Conservation (phyloP, 1,139 yeast species). For the Sugiyamaella castrensis region DNA sequence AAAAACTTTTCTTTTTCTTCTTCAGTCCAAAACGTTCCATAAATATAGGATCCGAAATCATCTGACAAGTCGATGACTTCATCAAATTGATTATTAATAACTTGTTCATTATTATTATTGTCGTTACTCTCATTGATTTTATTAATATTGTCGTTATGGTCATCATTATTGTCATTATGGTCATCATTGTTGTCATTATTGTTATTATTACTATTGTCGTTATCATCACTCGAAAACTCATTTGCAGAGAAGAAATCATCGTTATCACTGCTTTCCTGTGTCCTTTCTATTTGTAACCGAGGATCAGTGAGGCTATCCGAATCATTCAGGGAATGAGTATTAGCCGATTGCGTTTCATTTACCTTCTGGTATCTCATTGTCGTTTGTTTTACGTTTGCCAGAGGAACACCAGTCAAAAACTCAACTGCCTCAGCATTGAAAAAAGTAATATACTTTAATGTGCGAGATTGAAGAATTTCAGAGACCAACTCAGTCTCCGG, state of each 20-base stretch:
- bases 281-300: neutral
- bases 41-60: neutral
- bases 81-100: too few species aligned
- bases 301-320: too few species aligned
- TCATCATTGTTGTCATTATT: too few species aligned
- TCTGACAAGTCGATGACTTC: constrained; percentile 4
- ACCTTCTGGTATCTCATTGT: neutral
- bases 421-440: constrained; percentile 23
- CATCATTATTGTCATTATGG: neutral
- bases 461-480: neutral
- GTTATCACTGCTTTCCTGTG: neutral
- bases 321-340: neutral
- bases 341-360: neutral
- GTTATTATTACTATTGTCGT: too few species aligned
- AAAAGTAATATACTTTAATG: constrained; percentile 15
- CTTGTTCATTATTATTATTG: neutral
- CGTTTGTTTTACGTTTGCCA: neutral
- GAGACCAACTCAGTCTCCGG: too few species aligned
- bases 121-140: neutral
- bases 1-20: constrained; percentile 46
- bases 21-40: constrained; percentile 42
- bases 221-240: neutral
- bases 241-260: neutral
- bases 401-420: constrained; percentile 19
- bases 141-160: neutral